These are phyloP conservation scores for Bryopsis sp. DNA, from an alignment of 139 green algal genomes.

Conservation along the genomic window DNA sequence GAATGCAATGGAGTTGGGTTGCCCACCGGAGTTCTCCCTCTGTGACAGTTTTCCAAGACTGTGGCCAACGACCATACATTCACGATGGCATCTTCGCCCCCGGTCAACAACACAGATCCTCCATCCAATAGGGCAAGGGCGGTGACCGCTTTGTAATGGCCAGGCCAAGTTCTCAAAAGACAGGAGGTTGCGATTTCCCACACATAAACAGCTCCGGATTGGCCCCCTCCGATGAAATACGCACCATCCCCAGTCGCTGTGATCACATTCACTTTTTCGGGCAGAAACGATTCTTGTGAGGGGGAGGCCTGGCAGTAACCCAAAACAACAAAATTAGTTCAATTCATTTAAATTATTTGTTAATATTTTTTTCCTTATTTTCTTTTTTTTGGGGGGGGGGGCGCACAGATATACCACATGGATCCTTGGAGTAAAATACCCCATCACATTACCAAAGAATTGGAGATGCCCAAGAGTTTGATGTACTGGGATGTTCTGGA, in stretches of 20 bases:
- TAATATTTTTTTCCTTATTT: too few species aligned
- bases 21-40: background rate
- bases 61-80: constrained; percentile 65
- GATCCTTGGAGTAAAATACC: background rate
- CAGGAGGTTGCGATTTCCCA: constrained; percentile 67
- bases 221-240: constrained; percentile 47
- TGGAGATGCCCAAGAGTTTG: too few species aligned
- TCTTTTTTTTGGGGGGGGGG: too few species aligned
- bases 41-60: constrained; percentile 46
- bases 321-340: too few species aligned
- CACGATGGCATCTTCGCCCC: constrained; percentile 68
- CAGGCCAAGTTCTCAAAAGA: constrained; percentile 70
- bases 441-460: too few species aligned
- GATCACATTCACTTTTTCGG: background rate
- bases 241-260: constrained; percentile 38
- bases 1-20: constrained; percentile 45
- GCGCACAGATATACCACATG: background rate
- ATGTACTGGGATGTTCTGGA: too few species aligned
- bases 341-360: too few species aligned
- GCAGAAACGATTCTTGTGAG: background rate
- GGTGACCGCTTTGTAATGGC: constrained; percentile 80
- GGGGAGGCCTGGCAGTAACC: too few species aligned
- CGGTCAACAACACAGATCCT: constrained; percentile 63
- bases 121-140: constrained; percentile 52
- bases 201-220: constrained; percentile 55